Evolutionary conservation across 495 filamentous ascomycete species (phyloP), one percentile per base, ranked within the genome.

Genomic region (Penicillium simplicissimum): DNA sequence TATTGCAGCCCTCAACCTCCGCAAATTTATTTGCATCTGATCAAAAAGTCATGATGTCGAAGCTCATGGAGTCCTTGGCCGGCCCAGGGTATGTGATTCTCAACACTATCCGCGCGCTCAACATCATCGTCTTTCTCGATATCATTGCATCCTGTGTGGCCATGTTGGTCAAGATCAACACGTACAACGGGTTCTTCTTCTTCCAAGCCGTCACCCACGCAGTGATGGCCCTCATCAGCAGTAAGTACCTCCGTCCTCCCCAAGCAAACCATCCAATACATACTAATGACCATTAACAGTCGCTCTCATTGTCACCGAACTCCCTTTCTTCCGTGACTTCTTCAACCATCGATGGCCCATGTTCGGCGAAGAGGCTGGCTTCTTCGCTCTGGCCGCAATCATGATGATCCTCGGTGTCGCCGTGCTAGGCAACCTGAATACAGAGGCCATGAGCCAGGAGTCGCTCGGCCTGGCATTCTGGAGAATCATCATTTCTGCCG

Each of bases 331-430:
- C 67, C 80, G 81, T 48, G 61, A 63, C 42, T 95, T 89, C 73
- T 92, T 91, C 67, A 83, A 79, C 17, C 74, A 77, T 33, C 84
- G 87, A 71, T 97, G 92, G 91, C 95, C 93, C 8, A 82, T 93
- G 36, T 82, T 97, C 60, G 85, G 89, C 51, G 83, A 87, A 9
- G 76, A 84, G 14, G 88, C 90, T 61, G 90, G 92, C 17, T 93
- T 97, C 71, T 82, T 90, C 66, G 84, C 84, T 62, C 84, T 97
- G 49, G 93, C 91, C 8, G 63, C 86, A 19, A 77, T 86, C 45
- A 93, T 97, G 90, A 79, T 96, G 63, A 79, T 93, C 48, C 84
- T 97, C 35, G 94, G 94, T n/a, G 85, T 92, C 69, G 84, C 88
- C 42, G 81, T 90, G 33, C 82, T 97, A 48, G 93, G 92, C 28